Conservation (phyloP, 257 asterid species). For the Lantana camara region DNA sequence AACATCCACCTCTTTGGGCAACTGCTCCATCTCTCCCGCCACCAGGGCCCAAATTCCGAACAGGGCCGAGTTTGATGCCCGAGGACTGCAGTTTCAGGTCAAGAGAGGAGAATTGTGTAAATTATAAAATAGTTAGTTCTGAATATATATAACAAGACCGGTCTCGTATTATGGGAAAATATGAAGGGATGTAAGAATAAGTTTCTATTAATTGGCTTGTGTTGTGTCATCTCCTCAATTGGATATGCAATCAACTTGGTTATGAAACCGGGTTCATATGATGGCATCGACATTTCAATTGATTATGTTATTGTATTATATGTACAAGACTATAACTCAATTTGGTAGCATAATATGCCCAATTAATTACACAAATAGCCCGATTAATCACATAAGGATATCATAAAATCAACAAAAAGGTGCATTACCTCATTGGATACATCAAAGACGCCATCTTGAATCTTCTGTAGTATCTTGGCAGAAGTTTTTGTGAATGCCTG, state of each 20-base stretch:
- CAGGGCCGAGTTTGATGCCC: constrained; percentile 57
- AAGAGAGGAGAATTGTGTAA: no score
- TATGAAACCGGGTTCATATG: no score
- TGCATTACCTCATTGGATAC: constrained; percentile 57
- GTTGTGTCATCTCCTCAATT: no score
- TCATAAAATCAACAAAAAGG: not conserved
- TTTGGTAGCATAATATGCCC: no score
- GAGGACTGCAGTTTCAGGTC: constrained; percentile 40
- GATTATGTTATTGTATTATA: no score
- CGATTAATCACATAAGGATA: not conserved
- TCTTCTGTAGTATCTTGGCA: constrained; percentile 54
- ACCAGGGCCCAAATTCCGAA: constrained; percentile 41
- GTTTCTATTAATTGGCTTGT: no score
- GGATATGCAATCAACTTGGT: no score
- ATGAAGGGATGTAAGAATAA: no score
- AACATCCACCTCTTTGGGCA: constrained; percentile 52
- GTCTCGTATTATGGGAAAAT: not conserved
- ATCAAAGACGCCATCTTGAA: constrained; percentile 60
- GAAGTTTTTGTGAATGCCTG: constrained; percentile 62
- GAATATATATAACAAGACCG: not conserved
- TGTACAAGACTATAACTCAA: no score
- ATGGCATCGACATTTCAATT: no score
- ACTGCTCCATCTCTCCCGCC: constrained; percentile 52
- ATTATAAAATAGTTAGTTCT: no score
- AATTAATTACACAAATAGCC: no score